Base-by-base conservation (phyloP, 768 basidiomycete species). In the Lentinula edodes region DNA sequence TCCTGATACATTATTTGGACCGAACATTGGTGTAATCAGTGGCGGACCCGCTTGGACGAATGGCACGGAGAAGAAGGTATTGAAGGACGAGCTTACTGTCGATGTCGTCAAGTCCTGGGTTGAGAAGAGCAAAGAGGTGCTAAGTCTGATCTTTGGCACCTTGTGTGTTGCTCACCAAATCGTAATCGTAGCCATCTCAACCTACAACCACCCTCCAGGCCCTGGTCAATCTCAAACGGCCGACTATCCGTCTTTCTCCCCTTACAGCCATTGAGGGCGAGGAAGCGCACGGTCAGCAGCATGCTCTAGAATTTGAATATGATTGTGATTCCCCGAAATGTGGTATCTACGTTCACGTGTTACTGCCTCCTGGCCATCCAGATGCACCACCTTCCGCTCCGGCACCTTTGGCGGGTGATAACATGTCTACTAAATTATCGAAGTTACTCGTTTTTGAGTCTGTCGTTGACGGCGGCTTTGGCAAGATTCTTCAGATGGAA, bases 181-280 rank as follows among this genome's bases (percentile, higher is more conserved):
- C 60, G 20, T 66, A 54, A 23, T 41, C 60, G 18, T 65, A 93
- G 91, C 72, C 85, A 35, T 82, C 87, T 9, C 89, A 93, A 68
- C 86, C 94, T 0, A 96, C 95, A 0, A 98, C 95, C 0, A 96
- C 95, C 2, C 79, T 98, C 0, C 95, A 97, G 75, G 95, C 95
- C 0, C 81, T 95, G 38, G 94, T 97, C 65, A 98, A 97, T 70
- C 85, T 97, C 66, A 96, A 95, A 70, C 85, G 95, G 5, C 95
- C 95, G 0, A 87, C 92, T 1, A 80, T 98, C 38, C 83, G 88
- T 12, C 83, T 95, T 3, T 87, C 86, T 7, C 92, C 88, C 0
- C 76, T 90, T 18, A 67, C 79, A 3, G 68, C 81, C 13, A 68
- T 77, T 2, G 76, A 78, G 39, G 82, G 85, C 32, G 80, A 81